These are phyloP conservation scores for Aegilops tauschii DNA, from an alignment of 176 grass and related monocot genomes.

Conservation along the genomic window DNA sequence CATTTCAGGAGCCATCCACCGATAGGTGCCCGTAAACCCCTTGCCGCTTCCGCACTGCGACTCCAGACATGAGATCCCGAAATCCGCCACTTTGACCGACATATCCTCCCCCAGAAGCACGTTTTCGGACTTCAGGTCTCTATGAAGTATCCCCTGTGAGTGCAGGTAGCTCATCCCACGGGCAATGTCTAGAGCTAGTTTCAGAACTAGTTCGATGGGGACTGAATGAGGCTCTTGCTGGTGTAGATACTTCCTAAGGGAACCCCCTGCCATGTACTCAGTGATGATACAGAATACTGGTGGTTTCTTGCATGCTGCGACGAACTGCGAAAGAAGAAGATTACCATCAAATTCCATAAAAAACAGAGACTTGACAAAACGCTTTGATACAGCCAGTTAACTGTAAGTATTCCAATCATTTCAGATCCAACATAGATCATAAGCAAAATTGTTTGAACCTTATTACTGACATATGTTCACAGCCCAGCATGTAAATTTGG, in stretches of 20 bases:
- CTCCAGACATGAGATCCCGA: slow-evolving; percentile 96
- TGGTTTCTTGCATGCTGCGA: slow-evolving; percentile 96
- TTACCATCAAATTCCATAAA: background rate
- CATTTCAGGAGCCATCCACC: slow-evolving; percentile 99
- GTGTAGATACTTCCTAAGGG: slow-evolving; percentile 92
- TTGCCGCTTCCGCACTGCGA: slow-evolving; percentile 78
- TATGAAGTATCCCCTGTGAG: slow-evolving; percentile 90
- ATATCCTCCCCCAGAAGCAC: slow-evolving; percentile 95
- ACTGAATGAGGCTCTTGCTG: slow-evolving; percentile 81
- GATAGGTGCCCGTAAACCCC: slow-evolving; percentile 92
- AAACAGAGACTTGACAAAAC: background rate
- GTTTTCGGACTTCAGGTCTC: slow-evolving; percentile 97
- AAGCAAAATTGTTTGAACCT: background rate
- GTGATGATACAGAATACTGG: slow-evolving; percentile 99
- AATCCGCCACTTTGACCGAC: slow-evolving; percentile 94
- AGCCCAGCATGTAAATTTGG: background rate
- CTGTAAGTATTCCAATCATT: background rate
- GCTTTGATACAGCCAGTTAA: background rate
- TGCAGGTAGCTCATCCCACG: slow-evolving; percentile 94
- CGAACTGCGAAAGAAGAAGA: slow-evolving; percentile 59
- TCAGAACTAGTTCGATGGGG: slow-evolving; percentile 69
- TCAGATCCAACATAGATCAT: background rate
- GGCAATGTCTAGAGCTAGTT: slow-evolving; percentile 92
- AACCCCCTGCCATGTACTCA: slow-evolving; percentile 92
- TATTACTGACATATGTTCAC: background rate